These are phyloP conservation scores for Carex cristatella DNA, from an alignment of 176 grass and related monocot species.

Conservation along the genomic window DNA sequence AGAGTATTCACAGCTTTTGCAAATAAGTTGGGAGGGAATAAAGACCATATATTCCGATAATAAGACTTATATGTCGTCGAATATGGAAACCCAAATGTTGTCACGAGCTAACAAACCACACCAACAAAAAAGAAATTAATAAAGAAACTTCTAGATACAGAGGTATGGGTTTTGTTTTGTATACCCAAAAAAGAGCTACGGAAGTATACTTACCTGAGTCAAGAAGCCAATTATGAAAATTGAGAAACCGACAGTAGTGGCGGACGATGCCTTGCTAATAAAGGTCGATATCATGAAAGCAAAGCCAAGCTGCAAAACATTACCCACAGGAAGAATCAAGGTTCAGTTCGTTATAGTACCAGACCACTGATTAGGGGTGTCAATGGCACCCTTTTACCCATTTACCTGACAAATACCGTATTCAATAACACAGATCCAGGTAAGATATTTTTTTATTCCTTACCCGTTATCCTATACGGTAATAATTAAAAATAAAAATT, in stretches of 20 bases:
- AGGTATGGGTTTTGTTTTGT: not conserved
- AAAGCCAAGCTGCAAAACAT: slow-evolving; percentile 69
- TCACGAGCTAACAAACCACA: slow-evolving; percentile 63
- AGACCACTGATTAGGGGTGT: not conserved
- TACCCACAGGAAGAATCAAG: slow-evolving; percentile 6
- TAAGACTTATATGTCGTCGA: slow-evolving; percentile 25
- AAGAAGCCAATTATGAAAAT: slow-evolving; percentile 97
- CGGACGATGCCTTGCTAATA: slow-evolving; percentile 76
- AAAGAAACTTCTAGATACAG: slow-evolving; percentile 8
- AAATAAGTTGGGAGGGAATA: slow-evolving; percentile 87
- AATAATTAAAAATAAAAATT: too few relatives aligned
- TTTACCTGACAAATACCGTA: too few relatives aligned
- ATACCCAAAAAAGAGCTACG: not conserved
- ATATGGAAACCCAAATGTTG: slow-evolving; percentile 83
- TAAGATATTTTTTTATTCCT: too few relatives aligned
- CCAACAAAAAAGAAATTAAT: not conserved
- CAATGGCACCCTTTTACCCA: too few relatives aligned
- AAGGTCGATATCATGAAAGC: slow-evolving; percentile 98
- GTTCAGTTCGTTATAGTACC: slow-evolving; percentile 16
- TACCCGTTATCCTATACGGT: too few relatives aligned
- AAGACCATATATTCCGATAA: slow-evolving; percentile 69
- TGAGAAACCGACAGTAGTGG: slow-evolving; percentile 88
- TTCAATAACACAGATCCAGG: too few relatives aligned
- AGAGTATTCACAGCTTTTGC: slow-evolving; percentile 78
- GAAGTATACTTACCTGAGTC: slow-evolving; percentile 55